Evolutionary conservation across 1,139 yeast genomes (phyloP), one percentile per base, ranked within the genome.

Genomic region (Pichia norvegensis): DNA sequence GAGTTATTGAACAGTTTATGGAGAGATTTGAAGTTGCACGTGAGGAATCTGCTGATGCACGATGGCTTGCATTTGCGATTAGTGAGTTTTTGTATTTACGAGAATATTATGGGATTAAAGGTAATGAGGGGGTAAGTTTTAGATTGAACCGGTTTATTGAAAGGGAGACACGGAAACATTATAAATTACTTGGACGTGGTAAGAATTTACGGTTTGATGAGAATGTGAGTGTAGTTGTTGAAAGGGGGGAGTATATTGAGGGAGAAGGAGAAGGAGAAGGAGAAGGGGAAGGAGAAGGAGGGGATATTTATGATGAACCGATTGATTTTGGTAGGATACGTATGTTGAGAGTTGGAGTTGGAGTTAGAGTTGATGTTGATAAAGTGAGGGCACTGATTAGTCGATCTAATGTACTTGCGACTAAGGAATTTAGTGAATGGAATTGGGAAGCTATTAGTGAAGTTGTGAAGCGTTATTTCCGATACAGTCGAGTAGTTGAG

Each of bases 201-300:
- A n/a, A n/a, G n/a, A n/a, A n/a, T n/a, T n/a, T n/a, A n/a, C n/a
- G n/a, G n/a, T n/a, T n/a, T n/a, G n/a, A n/a, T 8, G 67, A 69
- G 38, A 81, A 81, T 43, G 79, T 95, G 0, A 79, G 63, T 87
- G 40, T 74, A 83, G 7, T 79, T 95, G 0, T 92, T 90, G 59
- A 87, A 82, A 45, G 88, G 74, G 58, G 71, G 79, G 4, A 80
- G 79, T 43, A 92, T 98, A 98, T 82, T 88, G 58, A 90, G 97
- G 95, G 75, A 74, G 29, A 67, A 81, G 1, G 67, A 90, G 2
- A 67, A 75, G 9, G 82, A 78, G 46, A 65, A 92, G 22, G 74
- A 88, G 50, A 84, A 77, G 54, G 96, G 97, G 25, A 23, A 9
- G 25, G 25, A 23, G 25, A 9, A 21, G 31, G 36, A 31, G 17